Evolutionary conservation across 257 asterid genomes (phyloP).

Genomic region (Misopates orontium): DNA sequence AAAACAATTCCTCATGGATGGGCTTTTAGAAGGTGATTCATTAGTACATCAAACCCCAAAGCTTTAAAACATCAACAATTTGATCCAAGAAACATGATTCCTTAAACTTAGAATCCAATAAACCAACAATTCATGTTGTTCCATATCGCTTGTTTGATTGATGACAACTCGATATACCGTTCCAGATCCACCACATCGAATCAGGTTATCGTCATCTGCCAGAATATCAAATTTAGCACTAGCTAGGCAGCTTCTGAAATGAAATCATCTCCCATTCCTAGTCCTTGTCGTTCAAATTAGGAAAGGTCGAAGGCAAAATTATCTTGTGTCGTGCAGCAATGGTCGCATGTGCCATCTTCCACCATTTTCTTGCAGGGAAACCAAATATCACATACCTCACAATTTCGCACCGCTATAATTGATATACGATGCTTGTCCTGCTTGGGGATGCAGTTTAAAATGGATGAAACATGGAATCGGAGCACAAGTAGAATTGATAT

Average conservation of each 20-base stretch:
- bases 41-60: constrained; percentile 39
- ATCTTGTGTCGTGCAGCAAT: too few relatives aligned
- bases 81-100: constrained; percentile 29
- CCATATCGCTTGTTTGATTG: constrained; percentile 36
- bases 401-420: too few relatives aligned
- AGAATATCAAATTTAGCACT: constrained; percentile 61
- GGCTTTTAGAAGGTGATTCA: constrained; percentile 33
- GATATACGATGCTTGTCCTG: too few relatives aligned
- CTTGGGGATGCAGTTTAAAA: too few relatives aligned
- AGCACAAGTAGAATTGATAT: too few relatives aligned
- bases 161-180: constrained; percentile 50
- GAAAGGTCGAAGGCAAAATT: too few relatives aligned
- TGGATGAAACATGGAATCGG: too few relatives aligned
- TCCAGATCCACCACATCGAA: constrained; percentile 79
- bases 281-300: too few relatives aligned
- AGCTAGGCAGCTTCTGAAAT: constrained; percentile 66
- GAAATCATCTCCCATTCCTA: constrained; percentile 64
- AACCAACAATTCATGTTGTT: constrained; percentile 26
- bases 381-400: too few relatives aligned
- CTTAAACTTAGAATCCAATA: constrained; percentile 35
- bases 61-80: constrained; percentile 30
- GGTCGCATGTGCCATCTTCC: too few relatives aligned
- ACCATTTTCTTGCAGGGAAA: too few relatives aligned
- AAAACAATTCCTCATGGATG: constrained; percentile 39
- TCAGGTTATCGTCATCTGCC: constrained; percentile 49